Conservation (phyloP, 2,329 filamentous ascomycete genomes). For the Zasmidium angulare region DNA sequence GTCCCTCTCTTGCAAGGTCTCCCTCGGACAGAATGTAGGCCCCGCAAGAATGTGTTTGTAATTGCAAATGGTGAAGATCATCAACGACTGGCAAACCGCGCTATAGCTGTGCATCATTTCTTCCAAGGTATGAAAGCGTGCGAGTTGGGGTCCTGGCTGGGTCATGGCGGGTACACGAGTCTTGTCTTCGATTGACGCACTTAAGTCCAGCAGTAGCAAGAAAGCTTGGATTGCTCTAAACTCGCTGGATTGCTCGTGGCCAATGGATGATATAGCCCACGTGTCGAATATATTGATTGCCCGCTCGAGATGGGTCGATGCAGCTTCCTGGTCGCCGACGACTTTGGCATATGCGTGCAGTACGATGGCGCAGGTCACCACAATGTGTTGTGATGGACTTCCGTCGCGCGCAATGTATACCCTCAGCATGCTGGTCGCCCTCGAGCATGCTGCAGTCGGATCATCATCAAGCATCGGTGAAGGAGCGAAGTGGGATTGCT, state of each 20-base stretch:
- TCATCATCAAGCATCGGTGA: background rate
- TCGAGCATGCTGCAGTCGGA: background rate
- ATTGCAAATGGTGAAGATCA: background rate
- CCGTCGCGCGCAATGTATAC: background rate
- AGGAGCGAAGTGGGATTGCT: background rate
- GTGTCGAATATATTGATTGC: background rate
- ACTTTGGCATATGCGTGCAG: background rate
- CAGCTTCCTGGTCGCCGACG: background rate
- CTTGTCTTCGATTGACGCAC: background rate
- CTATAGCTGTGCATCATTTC: background rate
- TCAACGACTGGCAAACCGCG: background rate
- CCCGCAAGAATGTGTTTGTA: background rate
- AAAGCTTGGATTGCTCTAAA: background rate
- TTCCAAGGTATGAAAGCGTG: background rate
- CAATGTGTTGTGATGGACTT: background rate
- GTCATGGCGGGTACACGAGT: background rate
- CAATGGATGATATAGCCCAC: background rate
- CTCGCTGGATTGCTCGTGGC: background rate
- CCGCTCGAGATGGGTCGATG: background rate
- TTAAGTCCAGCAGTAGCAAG: background rate
- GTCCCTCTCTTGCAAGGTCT: too few species aligned
- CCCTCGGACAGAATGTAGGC: background rate
- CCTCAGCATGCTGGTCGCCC: slow-evolving; percentile 1
- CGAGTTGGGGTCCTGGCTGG: background rate
- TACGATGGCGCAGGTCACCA: slow-evolving; percentile 1